Conservation (phyloP, 768 basidiomycete species). For the Brasilioporus rufonigricans region DNA sequence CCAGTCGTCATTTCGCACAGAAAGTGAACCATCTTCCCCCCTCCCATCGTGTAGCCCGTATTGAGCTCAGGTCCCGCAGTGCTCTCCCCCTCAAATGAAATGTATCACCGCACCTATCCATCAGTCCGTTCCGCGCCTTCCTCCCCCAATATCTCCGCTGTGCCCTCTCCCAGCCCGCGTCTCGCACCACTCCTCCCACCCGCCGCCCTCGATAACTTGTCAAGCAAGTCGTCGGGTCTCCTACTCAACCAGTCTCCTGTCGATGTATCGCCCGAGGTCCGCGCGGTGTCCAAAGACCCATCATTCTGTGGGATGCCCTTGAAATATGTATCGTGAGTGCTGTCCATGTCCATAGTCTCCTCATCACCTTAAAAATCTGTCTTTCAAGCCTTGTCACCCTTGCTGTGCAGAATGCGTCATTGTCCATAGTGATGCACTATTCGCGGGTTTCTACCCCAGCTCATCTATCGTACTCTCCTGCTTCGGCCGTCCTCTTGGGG, state of each 20-base stretch:
- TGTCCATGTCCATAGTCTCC: background rate
- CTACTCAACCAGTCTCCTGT: slow-evolving; percentile 35
- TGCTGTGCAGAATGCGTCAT: slow-evolving; percentile 90
- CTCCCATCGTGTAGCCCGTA: slow-evolving; percentile 1
- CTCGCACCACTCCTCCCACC: slow-evolving; percentile 53
- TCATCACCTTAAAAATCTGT: slow-evolving; percentile 6
- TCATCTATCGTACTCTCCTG: slow-evolving; percentile 84
- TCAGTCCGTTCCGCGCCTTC: slow-evolving; percentile 56
- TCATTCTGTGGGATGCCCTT: slow-evolving; percentile 69
- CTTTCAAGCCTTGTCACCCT: slow-evolving; percentile 68
- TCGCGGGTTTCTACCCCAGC: slow-evolving; percentile 87
- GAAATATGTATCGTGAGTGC: slow-evolving; percentile 77
- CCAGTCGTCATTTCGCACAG: background rate
- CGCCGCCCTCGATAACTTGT: slow-evolving; percentile 39
- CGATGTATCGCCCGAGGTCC: slow-evolving; percentile 33
- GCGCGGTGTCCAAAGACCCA: slow-evolving; percentile 34
- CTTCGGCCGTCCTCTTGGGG: slow-evolving; percentile 90
- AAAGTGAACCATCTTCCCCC: slow-evolving; percentile 21
- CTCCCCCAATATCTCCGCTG: slow-evolving; percentile 23
- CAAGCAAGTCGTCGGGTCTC: slow-evolving; percentile 39
- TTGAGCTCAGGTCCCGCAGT: slow-evolving; percentile 23
- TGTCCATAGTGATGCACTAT: slow-evolving; percentile 98
- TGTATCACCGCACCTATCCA: slow-evolving; percentile 63
- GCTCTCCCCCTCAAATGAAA: slow-evolving; percentile 42
- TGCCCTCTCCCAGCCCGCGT: slow-evolving; percentile 36